Evolutionary conservation across 2,329 filamentous ascomycete genomes (phyloP), one percentile per base, ranked within the genome.

Genomic region (Salinomyces thailandicus): DNA sequence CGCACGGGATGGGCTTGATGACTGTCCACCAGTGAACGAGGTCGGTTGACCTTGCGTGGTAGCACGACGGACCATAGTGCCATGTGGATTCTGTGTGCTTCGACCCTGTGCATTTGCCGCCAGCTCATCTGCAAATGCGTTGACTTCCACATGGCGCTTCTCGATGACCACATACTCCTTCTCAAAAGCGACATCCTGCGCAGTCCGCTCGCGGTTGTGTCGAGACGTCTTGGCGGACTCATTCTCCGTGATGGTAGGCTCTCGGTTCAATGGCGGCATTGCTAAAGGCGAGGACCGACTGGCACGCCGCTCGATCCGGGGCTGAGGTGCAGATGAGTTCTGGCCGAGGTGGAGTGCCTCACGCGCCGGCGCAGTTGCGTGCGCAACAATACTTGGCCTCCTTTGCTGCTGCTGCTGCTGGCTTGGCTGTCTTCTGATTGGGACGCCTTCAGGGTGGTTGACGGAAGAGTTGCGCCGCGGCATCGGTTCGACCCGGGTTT

Each of bases 121-220:
- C 55, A 98, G 68, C 61, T 96, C 89, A 60, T 98, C 91, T 15
- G 91, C 91, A 52, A 98, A 81, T 2, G 91, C 91, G 58, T 98
- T 96, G 34, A 98, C 89, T 59, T 96, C 89, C 8, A 98, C 87
- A 14, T 86, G 82, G 46, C 81, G 79, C 66, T 95, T 94, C 64
- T 98, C 91, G 9, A 98, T 85, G 17, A 96, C 71, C 14, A 98
- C 89, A 52, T 96, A 98, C 47, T 96, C 91, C 46, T 89, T 77
- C 56, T 94, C 87, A 50, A 93, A 82, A 1, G 83, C 83, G 33
- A 93, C 78, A 46, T 96, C 89, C 51, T 93, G 84, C 2, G 84
- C 85, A 3, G 80, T 81, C 31, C 72, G 70, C 46, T 81, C 77
- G 27, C 69, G 68, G 33, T 71, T 71, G 34, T 67, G 64, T 20